Conservation (phyloP, 345 rosid species). For the Rhodamnia rubescens region DNA sequence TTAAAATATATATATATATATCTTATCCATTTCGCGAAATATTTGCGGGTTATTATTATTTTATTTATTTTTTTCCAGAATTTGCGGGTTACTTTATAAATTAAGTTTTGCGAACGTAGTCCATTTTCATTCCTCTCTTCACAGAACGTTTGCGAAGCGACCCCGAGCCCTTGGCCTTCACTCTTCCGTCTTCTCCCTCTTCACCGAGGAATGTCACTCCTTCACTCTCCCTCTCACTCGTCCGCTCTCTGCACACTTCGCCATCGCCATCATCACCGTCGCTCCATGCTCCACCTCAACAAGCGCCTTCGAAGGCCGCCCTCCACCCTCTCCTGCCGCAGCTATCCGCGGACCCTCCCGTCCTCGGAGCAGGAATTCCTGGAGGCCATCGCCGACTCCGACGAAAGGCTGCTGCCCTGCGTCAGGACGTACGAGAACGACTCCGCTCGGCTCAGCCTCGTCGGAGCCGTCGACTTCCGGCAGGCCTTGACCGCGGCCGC, state of each 20-base stretch:
- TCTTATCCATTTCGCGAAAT: no score
- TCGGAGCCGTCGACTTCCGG: constrained; percentile 59
- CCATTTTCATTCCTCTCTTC: no score
- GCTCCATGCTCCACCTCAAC: constrained; percentile 2
- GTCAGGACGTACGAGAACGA: constrained; percentile 75
- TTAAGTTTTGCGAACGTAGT: no score
- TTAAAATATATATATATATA: background rate
- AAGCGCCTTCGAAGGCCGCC: constrained; percentile 1
- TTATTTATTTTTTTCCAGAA: no score
- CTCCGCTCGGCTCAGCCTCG: constrained; percentile 56
- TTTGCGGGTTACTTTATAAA: no score
- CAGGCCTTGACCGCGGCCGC: constrained; percentile 92
- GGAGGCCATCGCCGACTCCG: constrained; percentile 50
- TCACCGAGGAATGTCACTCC: background rate
- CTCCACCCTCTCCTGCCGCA: constrained; percentile 10
- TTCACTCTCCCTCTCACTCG: background rate
- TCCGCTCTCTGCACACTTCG: background rate
- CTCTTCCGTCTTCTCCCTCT: background rate
- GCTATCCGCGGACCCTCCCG: constrained; percentile 16
- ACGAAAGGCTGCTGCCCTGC: constrained; percentile 44
- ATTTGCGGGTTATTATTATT: no score
- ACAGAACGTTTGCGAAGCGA: background rate
- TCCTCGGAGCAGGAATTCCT: constrained; percentile 46
- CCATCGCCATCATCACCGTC: background rate
- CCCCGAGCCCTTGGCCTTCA: background rate